phyloP scores from a whole-genome alignment of 140 eudicot genomes.

The Senecio squalidus region DNA sequence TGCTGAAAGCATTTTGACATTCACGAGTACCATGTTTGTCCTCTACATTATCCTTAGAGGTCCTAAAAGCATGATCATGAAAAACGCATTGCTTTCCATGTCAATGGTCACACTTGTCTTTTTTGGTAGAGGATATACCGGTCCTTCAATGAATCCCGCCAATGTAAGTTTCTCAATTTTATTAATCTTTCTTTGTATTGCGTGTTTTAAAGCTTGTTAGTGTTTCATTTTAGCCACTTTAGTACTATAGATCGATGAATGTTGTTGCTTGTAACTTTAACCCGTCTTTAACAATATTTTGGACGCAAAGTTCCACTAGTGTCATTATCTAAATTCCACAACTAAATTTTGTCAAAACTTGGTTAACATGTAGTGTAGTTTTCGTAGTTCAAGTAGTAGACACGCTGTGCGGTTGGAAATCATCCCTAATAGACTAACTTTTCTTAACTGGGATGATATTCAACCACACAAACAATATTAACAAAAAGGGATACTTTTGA shows the following conservation, averaged over 20 bases:
- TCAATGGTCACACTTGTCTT: conserved; percentile 47
- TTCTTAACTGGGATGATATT: neutral
- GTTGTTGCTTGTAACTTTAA: neutral
- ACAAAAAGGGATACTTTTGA: neutral
- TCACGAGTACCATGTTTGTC: conserved; percentile 52
- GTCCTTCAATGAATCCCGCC: conserved; percentile 87
- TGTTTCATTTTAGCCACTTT: neutral
- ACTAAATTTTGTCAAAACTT: too few relatives aligned
- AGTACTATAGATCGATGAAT: neutral
- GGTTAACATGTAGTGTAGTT: too few relatives aligned
- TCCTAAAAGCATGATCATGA: conserved; percentile 42
- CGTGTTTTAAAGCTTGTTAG: neutral
- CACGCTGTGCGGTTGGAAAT: too few relatives aligned
- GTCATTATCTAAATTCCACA: too few relatives aligned
- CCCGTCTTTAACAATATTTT: neutral
- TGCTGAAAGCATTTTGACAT: conserved; percentile 64
- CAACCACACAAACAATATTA: neutral
- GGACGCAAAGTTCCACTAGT: neutral
- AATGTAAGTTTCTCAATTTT: conserved; percentile 36
- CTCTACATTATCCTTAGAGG: conserved; percentile 51
- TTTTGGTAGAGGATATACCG: conserved; percentile 62
- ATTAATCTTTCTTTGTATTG: neutral
- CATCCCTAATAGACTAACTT: too few relatives aligned
- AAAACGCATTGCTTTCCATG: conserved; percentile 65
- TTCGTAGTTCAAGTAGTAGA: too few relatives aligned